phyloP scores from a whole-genome alignment of 495 filamentous ascomycete species.

The Talaromyces stipitatus region DNA sequence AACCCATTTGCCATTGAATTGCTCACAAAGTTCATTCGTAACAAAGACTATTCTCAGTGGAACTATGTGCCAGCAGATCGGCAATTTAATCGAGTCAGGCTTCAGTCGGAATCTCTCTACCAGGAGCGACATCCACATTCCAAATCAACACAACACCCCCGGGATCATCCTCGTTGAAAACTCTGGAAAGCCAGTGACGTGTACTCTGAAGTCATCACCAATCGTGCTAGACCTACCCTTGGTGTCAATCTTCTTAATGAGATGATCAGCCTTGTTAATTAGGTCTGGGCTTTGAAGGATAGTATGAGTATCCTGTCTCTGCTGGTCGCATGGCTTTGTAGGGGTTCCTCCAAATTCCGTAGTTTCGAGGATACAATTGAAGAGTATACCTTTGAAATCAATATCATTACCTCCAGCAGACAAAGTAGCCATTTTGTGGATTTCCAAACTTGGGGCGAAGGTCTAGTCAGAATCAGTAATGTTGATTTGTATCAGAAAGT shows the following conservation, averaged over 20 bases:
- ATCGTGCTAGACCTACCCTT: background rate
- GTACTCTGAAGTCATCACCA: conserved; percentile 2
- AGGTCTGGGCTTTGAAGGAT: background rate
- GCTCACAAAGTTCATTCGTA: too few species aligned
- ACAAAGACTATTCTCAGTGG: too few species aligned
- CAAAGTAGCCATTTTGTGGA: conserved; percentile 2
- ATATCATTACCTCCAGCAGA: conserved; percentile 4
- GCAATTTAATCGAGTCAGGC: too few species aligned
- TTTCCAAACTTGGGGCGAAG: conserved; percentile 3
- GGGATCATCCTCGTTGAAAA: conserved; percentile 1
- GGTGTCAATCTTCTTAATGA: conserved; percentile 1
- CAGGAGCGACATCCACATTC: too few species aligned
- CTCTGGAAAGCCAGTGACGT: conserved; percentile 5
- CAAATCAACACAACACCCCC: too few species aligned
- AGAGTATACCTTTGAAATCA: background rate
- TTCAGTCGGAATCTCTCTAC: too few species aligned
- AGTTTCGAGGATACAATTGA: conserved; percentile 2
- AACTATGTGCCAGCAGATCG: too few species aligned
- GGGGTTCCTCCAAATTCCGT: background rate
- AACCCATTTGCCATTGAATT: too few species aligned
- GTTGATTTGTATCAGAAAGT: too few species aligned
- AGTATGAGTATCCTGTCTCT: background rate
- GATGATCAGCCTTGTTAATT: conserved; percentile 2
- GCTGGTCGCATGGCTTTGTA: background rate
- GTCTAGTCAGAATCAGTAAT: background rate